Evolutionary conservation across 371 early-diverging fungal genomes (phyloP).

Genomic region (Apophysomyces sp.): DNA sequence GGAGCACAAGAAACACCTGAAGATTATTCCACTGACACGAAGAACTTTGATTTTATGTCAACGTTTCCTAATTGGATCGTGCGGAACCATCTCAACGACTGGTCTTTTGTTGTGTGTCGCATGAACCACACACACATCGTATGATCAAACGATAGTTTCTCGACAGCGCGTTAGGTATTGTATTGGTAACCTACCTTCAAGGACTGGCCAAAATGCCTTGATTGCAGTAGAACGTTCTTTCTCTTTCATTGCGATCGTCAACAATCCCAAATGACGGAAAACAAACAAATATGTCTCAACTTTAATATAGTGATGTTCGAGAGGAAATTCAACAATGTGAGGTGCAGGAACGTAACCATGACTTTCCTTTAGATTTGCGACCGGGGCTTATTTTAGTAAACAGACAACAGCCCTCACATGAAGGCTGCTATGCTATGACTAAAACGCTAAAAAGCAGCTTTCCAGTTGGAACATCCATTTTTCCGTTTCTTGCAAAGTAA

Average conservation of each 20-base stretch:
- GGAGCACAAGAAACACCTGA: background rate
- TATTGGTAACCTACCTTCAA: too few relatives aligned
- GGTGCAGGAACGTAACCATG: background rate
- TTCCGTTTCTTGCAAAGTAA: background rate
- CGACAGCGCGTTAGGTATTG: too few relatives aligned
- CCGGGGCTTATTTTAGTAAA: too few relatives aligned
- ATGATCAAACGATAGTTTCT: background rate
- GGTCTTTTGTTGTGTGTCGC: background rate
- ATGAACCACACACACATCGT: too few relatives aligned
- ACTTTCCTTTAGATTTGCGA: too few relatives aligned
- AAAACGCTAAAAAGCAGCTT: too few relatives aligned
- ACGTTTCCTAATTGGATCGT: background rate
- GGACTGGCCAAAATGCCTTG: too few relatives aligned
- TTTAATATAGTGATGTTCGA: background rate
- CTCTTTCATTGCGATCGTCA: background rate
- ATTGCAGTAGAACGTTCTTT: background rate
- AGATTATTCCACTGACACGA: background rate
- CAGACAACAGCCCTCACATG: too few relatives aligned
- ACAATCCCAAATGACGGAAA: background rate
- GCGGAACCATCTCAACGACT: background rate
- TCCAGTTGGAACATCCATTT: background rate
- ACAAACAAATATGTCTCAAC: background rate
- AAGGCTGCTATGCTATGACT: too few relatives aligned
- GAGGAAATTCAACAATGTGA: background rate
- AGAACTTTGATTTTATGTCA: background rate